Evolutionary conservation across 2,329 filamentous ascomycete species (phyloP).

Genomic region (Fusarium xyrophilum): DNA sequence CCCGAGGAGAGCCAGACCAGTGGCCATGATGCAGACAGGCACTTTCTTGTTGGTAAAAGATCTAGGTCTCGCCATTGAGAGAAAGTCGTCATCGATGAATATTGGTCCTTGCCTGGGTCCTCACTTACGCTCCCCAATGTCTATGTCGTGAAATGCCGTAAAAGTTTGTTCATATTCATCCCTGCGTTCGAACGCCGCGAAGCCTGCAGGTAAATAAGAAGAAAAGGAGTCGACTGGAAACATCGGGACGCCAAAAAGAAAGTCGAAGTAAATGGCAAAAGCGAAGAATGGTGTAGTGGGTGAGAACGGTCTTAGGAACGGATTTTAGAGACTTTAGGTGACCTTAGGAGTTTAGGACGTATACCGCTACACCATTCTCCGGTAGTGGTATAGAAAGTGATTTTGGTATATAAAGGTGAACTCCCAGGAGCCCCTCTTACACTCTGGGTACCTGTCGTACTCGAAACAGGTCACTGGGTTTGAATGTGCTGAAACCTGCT

Average conservation of each 20-base stretch:
- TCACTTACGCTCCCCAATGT: too few relatives aligned
- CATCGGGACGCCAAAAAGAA: not conserved
- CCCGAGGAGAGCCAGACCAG: too few relatives aligned
- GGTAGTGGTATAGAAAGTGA: not conserved
- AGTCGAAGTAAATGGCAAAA: not conserved
- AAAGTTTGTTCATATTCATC: too few relatives aligned
- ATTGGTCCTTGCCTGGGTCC: too few relatives aligned
- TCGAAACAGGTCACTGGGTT: not conserved
- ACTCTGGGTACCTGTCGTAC: not conserved
- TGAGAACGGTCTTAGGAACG: not conserved
- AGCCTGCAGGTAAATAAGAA: too few relatives aligned
- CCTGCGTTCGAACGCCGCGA: not conserved
- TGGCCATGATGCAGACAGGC: too few relatives aligned
- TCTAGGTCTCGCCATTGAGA: too few relatives aligned
- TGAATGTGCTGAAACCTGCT: not conserved
- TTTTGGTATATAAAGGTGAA: not conserved
- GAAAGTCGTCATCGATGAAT: too few relatives aligned
- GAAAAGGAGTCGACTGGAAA: not conserved
- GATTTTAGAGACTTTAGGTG: not conserved
- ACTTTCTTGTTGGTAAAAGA: too few relatives aligned
- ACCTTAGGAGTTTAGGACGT: not conserved
- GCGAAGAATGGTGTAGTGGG: not conserved
- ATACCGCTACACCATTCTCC: constrained; percentile 3
- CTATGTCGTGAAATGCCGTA: not conserved
- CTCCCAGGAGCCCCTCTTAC: not conserved